A percentile compares a stretch with the other conserved stretches of the same genome.
phyloP scores from a whole-genome alignment of 2,329 filamentous ascomycete species.

The Rutstroemia sp. region DNA sequence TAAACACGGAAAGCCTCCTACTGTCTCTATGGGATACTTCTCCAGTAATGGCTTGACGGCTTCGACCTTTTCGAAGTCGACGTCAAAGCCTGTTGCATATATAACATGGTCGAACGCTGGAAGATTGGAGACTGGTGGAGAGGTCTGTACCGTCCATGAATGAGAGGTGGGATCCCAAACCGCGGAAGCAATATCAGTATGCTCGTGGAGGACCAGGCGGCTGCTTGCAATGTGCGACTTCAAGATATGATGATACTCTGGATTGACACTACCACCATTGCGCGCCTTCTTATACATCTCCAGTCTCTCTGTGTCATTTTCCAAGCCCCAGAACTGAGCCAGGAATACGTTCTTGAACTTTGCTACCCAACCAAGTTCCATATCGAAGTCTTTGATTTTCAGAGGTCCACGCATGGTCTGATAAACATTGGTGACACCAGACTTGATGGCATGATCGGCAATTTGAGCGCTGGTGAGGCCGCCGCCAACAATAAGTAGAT shows the following conservation, averaged over 20 bases:
- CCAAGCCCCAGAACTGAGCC: slow-evolving; percentile 69
- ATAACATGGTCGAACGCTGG: slow-evolving; percentile 35
- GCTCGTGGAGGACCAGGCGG: slow-evolving; percentile 12
- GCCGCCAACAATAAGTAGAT: slow-evolving; percentile 65
- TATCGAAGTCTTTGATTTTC: slow-evolving; percentile 67
- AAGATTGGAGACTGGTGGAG: slow-evolving; percentile 41
- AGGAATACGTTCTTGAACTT: slow-evolving; percentile 76
- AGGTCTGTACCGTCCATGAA: slow-evolving; percentile 41
- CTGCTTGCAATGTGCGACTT: slow-evolving; percentile 8
- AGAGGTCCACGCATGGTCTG: slow-evolving; percentile 56
- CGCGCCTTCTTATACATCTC: slow-evolving; percentile 59
- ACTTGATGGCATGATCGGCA: slow-evolving; percentile 55
- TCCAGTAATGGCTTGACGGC: slow-evolving; percentile 52
- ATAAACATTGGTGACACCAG: slow-evolving; percentile 60
- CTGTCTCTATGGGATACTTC: slow-evolving; percentile 52
- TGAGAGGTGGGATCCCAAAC: slow-evolving; percentile 40
- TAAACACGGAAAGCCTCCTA: slow-evolving; percentile 63
- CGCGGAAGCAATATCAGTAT: slow-evolving; percentile 38
- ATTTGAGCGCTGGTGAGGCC: slow-evolving; percentile 72
- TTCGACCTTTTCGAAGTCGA: slow-evolving; percentile 52
- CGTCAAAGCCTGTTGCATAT: slow-evolving; percentile 60
- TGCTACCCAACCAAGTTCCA: slow-evolving; percentile 71
- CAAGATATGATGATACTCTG: slow-evolving; percentile 25
- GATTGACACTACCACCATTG: slow-evolving; percentile 72
- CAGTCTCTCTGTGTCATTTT: slow-evolving; percentile 61